Evolutionary conservation across 176 grass and related monocot species (phyloP).

Genomic region (Rhynchospora pubera): DNA sequence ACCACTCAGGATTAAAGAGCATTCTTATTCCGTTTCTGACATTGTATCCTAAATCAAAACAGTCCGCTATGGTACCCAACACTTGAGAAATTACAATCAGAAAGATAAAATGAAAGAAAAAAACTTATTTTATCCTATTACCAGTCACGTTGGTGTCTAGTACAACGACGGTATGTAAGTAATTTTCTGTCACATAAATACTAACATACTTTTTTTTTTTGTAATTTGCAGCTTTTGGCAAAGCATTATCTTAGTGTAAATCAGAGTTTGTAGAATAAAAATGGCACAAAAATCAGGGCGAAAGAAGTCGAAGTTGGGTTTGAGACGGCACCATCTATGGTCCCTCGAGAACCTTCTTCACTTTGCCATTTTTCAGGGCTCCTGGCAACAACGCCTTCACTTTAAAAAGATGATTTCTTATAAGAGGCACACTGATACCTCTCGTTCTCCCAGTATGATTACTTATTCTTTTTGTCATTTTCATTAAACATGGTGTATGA

Average conservation of each 20-base stretch:
- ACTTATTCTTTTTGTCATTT: neutral
- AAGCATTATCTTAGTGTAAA: neutral
- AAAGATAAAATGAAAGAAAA: neutral
- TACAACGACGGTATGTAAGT: neutral
- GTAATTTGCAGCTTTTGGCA: neutral
- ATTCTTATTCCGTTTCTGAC: neutral
- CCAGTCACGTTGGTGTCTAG: neutral
- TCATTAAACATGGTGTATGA: too few species aligned
- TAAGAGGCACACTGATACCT: neutral
- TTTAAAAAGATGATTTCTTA: slow-evolving; percentile 21
- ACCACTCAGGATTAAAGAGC: neutral
- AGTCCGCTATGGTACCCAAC: neutral
- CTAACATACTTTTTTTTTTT: neutral
- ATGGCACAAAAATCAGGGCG: slow-evolving; percentile 9
- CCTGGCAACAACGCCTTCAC: slow-evolving; percentile 8
- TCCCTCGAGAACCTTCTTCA: slow-evolving; percentile 14
- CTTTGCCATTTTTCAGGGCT: neutral
- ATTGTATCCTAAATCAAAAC: neutral
- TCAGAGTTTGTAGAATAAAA: neutral
- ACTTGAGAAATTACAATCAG: too few species aligned
- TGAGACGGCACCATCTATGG: neutral
- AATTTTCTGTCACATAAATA: too few species aligned
- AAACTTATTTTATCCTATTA: neutral
- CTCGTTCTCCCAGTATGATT: slow-evolving; percentile 1
- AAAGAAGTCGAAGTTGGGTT: neutral